phyloP scores from a whole-genome alignment of 768 basidiomycete species.

The Hericium coralloides region DNA sequence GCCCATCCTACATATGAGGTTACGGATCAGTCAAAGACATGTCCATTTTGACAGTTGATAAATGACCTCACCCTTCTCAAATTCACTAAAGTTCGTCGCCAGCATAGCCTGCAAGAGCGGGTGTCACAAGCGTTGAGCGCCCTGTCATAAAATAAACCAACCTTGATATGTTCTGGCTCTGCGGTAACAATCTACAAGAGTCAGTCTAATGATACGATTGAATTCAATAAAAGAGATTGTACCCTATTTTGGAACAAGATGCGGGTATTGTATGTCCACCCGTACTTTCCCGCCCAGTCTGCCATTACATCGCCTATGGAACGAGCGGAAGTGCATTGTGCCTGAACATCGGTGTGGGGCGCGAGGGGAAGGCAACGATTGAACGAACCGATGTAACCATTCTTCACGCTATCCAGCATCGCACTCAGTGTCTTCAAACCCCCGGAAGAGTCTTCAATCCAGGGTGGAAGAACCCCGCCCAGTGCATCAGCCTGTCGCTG shows the following conservation, averaged over 20 bases:
- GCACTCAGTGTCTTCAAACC: too few species aligned
- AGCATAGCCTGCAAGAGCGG: background rate
- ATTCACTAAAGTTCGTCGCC: background rate
- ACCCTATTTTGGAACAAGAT: background rate
- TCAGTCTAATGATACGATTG: background rate
- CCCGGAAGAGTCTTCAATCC: too few species aligned
- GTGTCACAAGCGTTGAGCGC: background rate
- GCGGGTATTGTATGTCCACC: background rate
- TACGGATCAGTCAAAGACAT: background rate
- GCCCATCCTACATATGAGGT: background rate
- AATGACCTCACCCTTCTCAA: background rate
- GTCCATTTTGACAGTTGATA: background rate
- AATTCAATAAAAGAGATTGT: background rate
- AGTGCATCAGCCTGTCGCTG: too few species aligned
- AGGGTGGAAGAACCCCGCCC: too few species aligned
- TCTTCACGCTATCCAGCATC: too few species aligned
- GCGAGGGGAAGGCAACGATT: too few species aligned
- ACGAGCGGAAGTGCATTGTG: too few species aligned
- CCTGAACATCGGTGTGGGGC: too few species aligned
- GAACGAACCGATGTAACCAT: too few species aligned
- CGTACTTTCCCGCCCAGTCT: background rate
- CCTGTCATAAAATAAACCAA: background rate
- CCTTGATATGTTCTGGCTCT: background rate
- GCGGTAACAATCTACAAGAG: background rate
- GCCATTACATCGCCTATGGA: background rate